Conservation (phyloP, 352 stramenopile genomes). For the Globisporangium cystogenes region DNA sequence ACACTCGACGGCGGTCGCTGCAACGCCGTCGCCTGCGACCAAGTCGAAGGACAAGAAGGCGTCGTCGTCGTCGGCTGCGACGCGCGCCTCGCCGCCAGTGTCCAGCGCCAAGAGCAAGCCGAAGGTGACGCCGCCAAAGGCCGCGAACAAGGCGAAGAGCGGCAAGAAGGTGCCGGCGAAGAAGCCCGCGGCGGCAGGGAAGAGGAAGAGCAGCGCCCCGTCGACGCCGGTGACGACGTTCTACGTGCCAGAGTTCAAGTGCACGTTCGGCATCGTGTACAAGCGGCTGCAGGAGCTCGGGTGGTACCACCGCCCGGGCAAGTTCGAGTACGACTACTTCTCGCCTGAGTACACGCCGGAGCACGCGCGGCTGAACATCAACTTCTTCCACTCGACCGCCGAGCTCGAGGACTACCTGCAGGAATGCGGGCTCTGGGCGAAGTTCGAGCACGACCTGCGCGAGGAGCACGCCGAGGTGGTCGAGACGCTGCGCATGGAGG, state of each 20-base stretch:
- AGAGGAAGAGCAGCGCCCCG: conserved; percentile 17
- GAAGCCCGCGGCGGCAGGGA: conserved; percentile 8
- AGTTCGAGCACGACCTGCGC: conserved; percentile 49
- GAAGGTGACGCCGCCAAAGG: conserved; percentile 17
- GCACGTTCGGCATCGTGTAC: conserved; percentile 67
- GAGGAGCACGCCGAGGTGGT: conserved; percentile 47
- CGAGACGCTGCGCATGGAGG: conserved; percentile 43
- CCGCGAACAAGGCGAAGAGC: conserved; percentile 16
- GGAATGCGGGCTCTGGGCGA: conserved; percentile 43
- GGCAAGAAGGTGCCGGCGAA: conserved; percentile 25
- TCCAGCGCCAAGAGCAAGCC: neutral
- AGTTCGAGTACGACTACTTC: conserved; percentile 84
- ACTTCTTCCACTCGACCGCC: conserved; percentile 62
- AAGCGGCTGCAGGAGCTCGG: conserved; percentile 47
- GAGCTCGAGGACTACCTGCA: conserved; percentile 60
- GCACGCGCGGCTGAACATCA: conserved; percentile 42
- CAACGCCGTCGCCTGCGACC: conserved; percentile 24
- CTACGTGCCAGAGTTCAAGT: conserved; percentile 50
- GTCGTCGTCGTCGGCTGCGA: neutral
- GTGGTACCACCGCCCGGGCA: conserved; percentile 48
- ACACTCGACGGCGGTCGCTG: conserved; percentile 11
- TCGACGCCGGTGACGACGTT: conserved; percentile 20
- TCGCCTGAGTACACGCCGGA: conserved; percentile 52
- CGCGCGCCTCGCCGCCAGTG: neutral
- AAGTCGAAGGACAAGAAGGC: conserved; percentile 23